Evolutionary conservation across 1,284 basidiomycete genomes (phyloP).

Genomic region (Cerioporus squamosus): DNA sequence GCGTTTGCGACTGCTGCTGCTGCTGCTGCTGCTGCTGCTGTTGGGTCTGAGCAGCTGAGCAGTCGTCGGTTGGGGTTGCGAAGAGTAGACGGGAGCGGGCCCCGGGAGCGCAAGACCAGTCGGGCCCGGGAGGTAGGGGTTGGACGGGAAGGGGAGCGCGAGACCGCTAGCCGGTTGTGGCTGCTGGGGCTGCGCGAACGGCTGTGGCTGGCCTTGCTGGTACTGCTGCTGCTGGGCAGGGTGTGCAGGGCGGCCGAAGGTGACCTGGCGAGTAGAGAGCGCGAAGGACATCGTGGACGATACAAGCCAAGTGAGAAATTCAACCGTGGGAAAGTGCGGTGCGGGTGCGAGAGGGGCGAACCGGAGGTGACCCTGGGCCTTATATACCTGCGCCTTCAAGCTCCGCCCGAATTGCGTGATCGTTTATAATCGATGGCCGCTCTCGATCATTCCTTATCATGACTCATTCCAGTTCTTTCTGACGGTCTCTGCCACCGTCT

Average conservation of each 20-base stretch:
- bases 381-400: slow-evolving; percentile 39
- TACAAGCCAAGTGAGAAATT: slow-evolving; percentile 15
- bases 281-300: slow-evolving; percentile 62
- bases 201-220: slow-evolving; percentile 38
- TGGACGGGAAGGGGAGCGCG: slow-evolving; percentile 53
- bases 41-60: slow-evolving; percentile 12
- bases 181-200: slow-evolving; percentile 32
- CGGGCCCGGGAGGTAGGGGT: slow-evolving; percentile 42
- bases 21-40: slow-evolving; percentile 28
- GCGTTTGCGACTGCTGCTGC: slow-evolving; percentile 35
- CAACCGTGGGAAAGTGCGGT: slow-evolving; percentile 37
- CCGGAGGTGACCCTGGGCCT: slow-evolving; percentile 17
- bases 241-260: slow-evolving; percentile 66
- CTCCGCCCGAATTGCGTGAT: slow-evolving; percentile 33
- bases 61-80: slow-evolving; percentile 38
- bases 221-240: slow-evolving; percentile 41
- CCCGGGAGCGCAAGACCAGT: slow-evolving; percentile 50
- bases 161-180: slow-evolving; percentile 40
- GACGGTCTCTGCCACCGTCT: slow-evolving; percentile 14
- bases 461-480: slow-evolving; percentile 22
- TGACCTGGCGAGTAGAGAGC: slow-evolving; percentile 76
- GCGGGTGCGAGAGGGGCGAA: slow-evolving; percentile 24
- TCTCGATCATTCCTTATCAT: slow-evolving; percentile 25
- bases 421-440: slow-evolving; percentile 24
- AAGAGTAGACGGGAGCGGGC: slow-evolving; percentile 29